A percentile compares a stretch with the other conserved stretches of the same genome.
These are phyloP conservation scores for Jaapia argillacea DNA, from an alignment of 768 basidiomycete species.

Conservation along the genomic window DNA sequence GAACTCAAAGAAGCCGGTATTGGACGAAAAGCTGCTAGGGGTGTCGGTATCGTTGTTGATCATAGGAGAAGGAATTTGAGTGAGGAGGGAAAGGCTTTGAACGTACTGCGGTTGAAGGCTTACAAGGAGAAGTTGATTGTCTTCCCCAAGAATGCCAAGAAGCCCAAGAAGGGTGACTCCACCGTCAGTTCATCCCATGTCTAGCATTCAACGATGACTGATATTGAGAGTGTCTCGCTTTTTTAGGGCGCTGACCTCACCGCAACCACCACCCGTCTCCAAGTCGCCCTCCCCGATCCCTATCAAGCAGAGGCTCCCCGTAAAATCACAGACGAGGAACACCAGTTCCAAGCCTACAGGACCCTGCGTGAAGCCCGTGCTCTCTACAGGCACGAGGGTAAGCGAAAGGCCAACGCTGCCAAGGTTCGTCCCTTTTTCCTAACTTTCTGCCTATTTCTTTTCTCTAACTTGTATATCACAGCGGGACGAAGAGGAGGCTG, in stretches of 20 bases:
- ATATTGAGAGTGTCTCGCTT: background rate
- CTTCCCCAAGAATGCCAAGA: constrained; percentile 93
- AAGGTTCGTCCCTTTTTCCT: constrained; percentile 49
- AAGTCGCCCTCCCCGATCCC: constrained; percentile 57
- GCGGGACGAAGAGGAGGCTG: constrained; percentile 89
- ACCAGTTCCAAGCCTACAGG: constrained; percentile 79
- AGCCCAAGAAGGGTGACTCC: constrained; percentile 94
- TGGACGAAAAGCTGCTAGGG: constrained; percentile 85
- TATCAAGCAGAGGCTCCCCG: constrained; percentile 77
- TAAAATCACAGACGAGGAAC: constrained; percentile 87
- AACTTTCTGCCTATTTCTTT: constrained; percentile 9
- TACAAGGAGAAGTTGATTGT: constrained; percentile 92
- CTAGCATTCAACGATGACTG: background rate
- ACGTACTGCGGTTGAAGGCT: constrained; percentile 87
- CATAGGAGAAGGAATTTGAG: constrained; percentile 94
- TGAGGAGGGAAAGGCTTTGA: constrained; percentile 93
- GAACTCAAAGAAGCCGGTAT: constrained; percentile 97
- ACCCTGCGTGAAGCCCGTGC: constrained; percentile 82
- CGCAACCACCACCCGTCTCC: constrained; percentile 60
- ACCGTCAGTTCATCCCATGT: constrained; percentile 42
- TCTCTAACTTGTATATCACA: constrained; percentile 20
- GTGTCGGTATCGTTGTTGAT: constrained; percentile 92
- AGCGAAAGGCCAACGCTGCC: constrained; percentile 74
- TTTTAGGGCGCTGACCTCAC: constrained; percentile 76
- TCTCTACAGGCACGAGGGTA: constrained; percentile 75